These are phyloP conservation scores for Adansonia gregorii DNA, from an alignment of 441 rosid species.

Conservation along the genomic window DNA sequence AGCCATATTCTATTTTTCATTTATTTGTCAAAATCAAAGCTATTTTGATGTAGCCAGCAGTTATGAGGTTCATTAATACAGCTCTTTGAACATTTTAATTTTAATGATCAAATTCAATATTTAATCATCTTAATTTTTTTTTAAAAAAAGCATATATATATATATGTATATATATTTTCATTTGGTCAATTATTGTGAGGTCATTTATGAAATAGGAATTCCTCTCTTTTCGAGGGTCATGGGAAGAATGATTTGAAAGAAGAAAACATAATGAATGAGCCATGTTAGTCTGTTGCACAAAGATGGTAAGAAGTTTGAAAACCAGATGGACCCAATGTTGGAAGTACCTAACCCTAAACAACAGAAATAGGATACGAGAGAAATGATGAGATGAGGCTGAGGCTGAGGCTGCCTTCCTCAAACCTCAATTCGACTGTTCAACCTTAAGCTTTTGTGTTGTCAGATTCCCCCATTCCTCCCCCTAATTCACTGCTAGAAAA, in stretches of 20 bases:
- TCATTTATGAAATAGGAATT: neutral
- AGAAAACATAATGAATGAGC: conserved; percentile 45
- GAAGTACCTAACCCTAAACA: conserved; percentile 30
- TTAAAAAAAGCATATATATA: too few relatives aligned
- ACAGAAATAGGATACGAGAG: conserved; percentile 9
- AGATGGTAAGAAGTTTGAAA: conserved; percentile 51
- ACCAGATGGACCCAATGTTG: conserved; percentile 46
- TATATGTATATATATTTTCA: neutral
- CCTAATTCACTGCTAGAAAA: conserved; percentile 33
- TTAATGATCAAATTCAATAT: too few relatives aligned
- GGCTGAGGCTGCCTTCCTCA: too few relatives aligned
- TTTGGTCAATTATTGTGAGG: neutral
- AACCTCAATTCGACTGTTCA: conserved; percentile 24
- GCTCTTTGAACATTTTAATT: too few relatives aligned
- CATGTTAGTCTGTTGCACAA: conserved; percentile 69
- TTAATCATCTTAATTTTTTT: too few relatives aligned
- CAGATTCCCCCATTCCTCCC: conserved; percentile 18
- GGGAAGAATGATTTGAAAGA: conserved; percentile 34
- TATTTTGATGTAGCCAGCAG: too few relatives aligned
- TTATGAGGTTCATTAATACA: too few relatives aligned
- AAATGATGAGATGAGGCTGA: conserved; percentile 23
- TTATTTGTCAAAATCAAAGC: too few relatives aligned
- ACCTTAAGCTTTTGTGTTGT: conserved; percentile 33
- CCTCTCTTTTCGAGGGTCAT: neutral
- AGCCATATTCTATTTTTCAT: too few relatives aligned